A percentile compares a stretch with the other conserved stretches of the same genome.
phyloP scores from a whole-genome alignment of 306 rosid species.

The Carpinus fangiana region DNA sequence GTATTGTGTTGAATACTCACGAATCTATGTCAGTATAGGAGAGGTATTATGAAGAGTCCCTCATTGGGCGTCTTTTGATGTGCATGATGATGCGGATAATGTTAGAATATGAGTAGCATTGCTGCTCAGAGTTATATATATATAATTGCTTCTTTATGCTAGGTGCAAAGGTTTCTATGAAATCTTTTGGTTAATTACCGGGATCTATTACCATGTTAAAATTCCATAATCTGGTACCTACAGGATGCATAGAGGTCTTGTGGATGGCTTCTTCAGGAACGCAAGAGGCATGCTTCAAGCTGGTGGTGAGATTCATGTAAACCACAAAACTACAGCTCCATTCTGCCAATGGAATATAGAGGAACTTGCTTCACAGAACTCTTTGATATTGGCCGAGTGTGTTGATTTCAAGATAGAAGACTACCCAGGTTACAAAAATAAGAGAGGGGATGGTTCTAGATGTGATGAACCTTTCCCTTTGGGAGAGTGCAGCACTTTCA shows the following conservation, averaged over 20 bases:
- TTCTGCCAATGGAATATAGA: conserved; percentile 37
- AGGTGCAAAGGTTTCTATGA: not conserved
- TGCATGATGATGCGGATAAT: not conserved
- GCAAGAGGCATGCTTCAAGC: conserved; percentile 50
- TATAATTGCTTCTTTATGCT: not conserved
- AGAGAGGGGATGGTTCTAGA: conserved; percentile 47
- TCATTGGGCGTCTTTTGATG: not conserved
- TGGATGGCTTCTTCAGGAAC: conserved; percentile 46
- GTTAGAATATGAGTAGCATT: not conserved
- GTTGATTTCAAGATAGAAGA: conserved; percentile 47
- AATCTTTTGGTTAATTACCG: not conserved
- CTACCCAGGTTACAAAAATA: conserved; percentile 52
- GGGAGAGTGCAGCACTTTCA: conserved; percentile 60
- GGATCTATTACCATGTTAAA: not conserved
- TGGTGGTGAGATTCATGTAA: conserved; percentile 60
- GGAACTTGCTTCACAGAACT: conserved; percentile 33
- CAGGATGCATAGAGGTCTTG: conserved; percentile 55
- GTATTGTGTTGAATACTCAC: not conserved
- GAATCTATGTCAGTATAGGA: not conserved
- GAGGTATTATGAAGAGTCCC: not conserved
- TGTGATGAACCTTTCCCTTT: conserved; percentile 54
- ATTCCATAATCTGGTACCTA: conserved; percentile 8
- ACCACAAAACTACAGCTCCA: conserved; percentile 52
- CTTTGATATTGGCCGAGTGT: conserved; percentile 30
- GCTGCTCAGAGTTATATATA: not conserved